Evolutionary conservation across 371 early-diverging fungal genomes (phyloP), one percentile per base, ranked within the genome.

Genomic region (Rhizopus stolonifer): DNA sequence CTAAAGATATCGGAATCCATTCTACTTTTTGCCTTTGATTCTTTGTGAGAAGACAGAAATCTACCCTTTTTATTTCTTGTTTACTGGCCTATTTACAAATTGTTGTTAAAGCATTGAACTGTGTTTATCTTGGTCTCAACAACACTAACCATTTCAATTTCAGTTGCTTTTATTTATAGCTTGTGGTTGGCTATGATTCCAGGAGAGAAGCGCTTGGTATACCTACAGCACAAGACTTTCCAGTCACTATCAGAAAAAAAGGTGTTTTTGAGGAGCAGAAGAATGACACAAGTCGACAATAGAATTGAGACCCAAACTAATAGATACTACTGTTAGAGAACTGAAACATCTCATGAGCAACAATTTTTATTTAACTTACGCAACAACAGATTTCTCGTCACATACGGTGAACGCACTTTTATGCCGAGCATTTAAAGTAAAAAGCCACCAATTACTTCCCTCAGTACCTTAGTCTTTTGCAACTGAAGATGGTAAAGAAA

Each of bases 21-120:
- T 34, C 14, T 6, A n/a, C 36, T 34, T 8, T 14, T 34, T 34
- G 36, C 6, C 77, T 96, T 98, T 44, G 85, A 70, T 5, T 97
- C 96, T 85, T 95, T 96, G 69, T 95, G 94, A 64, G 94, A 81
- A 60, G 92, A 89, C 19, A 96, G 74, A 24, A 92, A 86, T 32
- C 94, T 88, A 47, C 36, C 36, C 36, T 8, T 34, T 14, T 8
- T 3, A 34, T 3, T n/a, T 34, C 36, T 14, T 34, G 36, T 14
- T 19, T 42, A 4, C 19, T 7, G 15, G 7, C 8, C 42, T 42
- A 22, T n/a, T 42, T 18, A n/a, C 19, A 42, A 14, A 34, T n/a
- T 34, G 36, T 34, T 34, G 14, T n/a, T 34, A 34, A 34, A n/a
- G 14, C 14, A n/a, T n/a, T n/a, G n/a, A 4, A 34, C 4, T 34